Evolutionary conservation across 2,329 filamentous ascomycete genomes (phyloP), one percentile per base, ranked within the genome.

Genomic region (Stemphylium lycopersici): DNA sequence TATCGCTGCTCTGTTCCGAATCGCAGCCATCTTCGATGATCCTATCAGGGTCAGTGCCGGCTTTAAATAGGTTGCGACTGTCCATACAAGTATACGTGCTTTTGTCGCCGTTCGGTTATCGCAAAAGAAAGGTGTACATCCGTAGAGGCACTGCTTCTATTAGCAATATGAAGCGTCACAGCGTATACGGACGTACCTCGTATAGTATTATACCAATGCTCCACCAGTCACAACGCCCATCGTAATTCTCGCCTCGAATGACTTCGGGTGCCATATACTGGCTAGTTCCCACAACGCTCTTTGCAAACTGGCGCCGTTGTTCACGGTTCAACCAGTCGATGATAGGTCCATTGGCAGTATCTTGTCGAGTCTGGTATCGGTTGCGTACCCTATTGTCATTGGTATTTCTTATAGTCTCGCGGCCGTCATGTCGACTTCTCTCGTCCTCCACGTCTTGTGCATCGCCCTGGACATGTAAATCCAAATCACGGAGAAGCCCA

Each of bases 261-360:
- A 98, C 90, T 78, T 98, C 95, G 2, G 93, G 93, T 0, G 95
- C 93, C 95, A 97, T 98, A 78, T 98, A 98, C 71, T 97, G 93
- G 72, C 92, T 96, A 2, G 95, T 98, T 2, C 93, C 93, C 10
- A 98, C 93, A 1, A 96, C 87, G 40, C 92, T 96, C 63, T 87
- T 85, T 1, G 93, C 93, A 31, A 91, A 83, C 31, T 84, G 84
- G 34, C 91, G 86, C 62, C 87, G 88, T 45, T 79, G 77, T 4
- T 72, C 75, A 16, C 76, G 75, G 47, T 80, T 78, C 16, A 79
- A 68, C 71, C 75, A 80, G 49, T 77, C 70, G 6, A 76, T 55
- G n/a, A 73, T 70, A 1, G 72, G 69, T 2, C 68, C 69, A 45
- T 61, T 70, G 0, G 56, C 59, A 1, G 57, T 59, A 15, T 70